Base-by-base conservation (phyloP, 2,329 filamentous ascomycete genomes). In the Colletotrichum australisinense region DNA sequence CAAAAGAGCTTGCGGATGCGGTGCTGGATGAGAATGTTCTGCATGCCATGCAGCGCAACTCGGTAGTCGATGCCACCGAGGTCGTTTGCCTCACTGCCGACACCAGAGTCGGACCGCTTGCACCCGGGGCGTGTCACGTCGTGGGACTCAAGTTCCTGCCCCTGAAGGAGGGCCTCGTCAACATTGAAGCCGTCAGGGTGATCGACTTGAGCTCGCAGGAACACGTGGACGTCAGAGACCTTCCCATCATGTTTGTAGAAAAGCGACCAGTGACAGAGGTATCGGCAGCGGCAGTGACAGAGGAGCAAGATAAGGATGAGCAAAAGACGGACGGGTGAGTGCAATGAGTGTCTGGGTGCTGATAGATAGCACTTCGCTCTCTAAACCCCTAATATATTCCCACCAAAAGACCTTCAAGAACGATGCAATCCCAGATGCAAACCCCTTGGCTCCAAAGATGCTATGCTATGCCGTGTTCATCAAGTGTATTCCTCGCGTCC, bases 41-140 rank as follows among this genome's bases (percentile, higher is more conserved):
- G 46, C 91, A 94, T 79, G 92, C 91, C 22, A 90, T 93, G 85
- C 93, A 94, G 79, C 90, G 89, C 79, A 91, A 88, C 78, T 90
- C 91, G 22, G 84, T 88, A 30, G 84, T 91, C 30, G 92, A 94
- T 71, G 84, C 87, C 11, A 88, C 91, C 2, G 92, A 95, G 76
- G 83, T 95, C 38, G 86, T 95, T n/a, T 95, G 92, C 78, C 84
- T 95, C 63, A 95, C 91, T 71, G 92, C 93, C 4, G 93, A 95
- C 80, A 89, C 92, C 28, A 87, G 93, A 38, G 89, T 95, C 35
- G 94, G 94, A 0, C 93, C 93, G 38, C 83, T 97, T 49, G 89
- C 91, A 30, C 90, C 94, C 0, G 90, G 90, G 2, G 91, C 93
- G 9, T 95, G 93, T 78, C 93, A 95, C 77, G 92, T 93, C 49